phyloP scores from a whole-genome alignment of 768 basidiomycete species.

The Tylopilus cervinicoccineus region DNA sequence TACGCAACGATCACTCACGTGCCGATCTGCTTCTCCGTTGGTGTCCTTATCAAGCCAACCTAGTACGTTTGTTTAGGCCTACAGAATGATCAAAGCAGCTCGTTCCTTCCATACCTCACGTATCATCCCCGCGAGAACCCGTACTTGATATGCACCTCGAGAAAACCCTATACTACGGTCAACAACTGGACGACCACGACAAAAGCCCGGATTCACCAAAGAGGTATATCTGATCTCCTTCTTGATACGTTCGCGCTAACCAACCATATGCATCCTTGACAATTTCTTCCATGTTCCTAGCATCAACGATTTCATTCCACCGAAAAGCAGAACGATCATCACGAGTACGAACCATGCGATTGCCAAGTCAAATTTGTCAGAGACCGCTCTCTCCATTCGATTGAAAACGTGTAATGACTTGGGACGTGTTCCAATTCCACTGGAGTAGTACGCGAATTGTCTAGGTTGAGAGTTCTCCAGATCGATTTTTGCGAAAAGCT shows the following conservation, averaged over 20 bases:
- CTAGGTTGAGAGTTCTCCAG: neutral
- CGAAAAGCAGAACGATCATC: too few relatives aligned
- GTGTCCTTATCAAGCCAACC: slow-evolving; percentile 9
- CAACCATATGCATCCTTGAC: slow-evolving; percentile 4
- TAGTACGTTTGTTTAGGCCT: neutral
- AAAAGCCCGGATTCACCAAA: slow-evolving; percentile 27
- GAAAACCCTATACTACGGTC: slow-evolving; percentile 32
- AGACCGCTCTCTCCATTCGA: neutral
- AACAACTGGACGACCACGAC: neutral
- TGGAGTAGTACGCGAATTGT: slow-evolving; percentile 33
- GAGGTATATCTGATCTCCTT: slow-evolving; percentile 30
- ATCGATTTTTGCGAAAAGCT: slow-evolving; percentile 29
- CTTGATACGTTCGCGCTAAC: neutral
- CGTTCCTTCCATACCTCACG: slow-evolving; percentile 24
- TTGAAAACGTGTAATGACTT: neutral
- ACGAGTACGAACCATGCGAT: slow-evolving; percentile 1
- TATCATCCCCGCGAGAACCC: slow-evolving; percentile 40
- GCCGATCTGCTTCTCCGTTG: slow-evolving; percentile 21
- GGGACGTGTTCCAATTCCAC: slow-evolving; percentile 32
- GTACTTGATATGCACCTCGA: slow-evolving; percentile 40
- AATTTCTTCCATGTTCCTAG: neutral
- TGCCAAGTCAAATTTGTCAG: neutral
- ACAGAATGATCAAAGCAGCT: too few relatives aligned
- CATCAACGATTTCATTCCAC: too few relatives aligned
- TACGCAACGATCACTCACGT: slow-evolving; percentile 9